These are phyloP conservation scores for Microbotryum lychnidis-dioicae DNA, from an alignment of 1,284 basidiomycete species.

Conservation along the genomic window DNA sequence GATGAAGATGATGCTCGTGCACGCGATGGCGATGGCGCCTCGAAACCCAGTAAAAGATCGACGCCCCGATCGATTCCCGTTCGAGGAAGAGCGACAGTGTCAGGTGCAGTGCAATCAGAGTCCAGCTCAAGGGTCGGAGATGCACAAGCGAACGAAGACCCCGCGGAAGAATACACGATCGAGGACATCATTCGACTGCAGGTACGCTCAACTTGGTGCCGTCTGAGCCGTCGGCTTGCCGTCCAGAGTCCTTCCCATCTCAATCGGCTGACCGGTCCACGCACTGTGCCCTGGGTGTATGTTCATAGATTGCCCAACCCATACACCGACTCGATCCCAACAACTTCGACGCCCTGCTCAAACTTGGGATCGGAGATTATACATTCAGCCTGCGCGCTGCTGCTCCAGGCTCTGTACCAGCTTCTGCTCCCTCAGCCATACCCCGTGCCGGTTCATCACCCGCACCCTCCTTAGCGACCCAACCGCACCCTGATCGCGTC, in stretches of 20 bases:
- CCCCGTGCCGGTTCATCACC: background rate
- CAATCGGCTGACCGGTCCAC: too few species aligned
- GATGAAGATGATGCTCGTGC: conserved; percentile 16
- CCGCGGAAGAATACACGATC: background rate
- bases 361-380: conserved; percentile 43
- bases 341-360: conserved; percentile 36
- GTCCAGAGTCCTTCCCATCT: background rate
- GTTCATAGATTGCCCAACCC: conserved; percentile 17
- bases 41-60: too few species aligned
- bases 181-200: conserved; percentile 20
- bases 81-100: background rate
- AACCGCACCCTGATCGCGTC: conserved; percentile 11
- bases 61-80: background rate
- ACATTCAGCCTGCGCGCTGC: conserved; percentile 34
- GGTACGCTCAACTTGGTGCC: background rate
- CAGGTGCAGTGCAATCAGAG: background rate
- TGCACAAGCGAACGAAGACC: background rate
- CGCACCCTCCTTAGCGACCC: background rate
- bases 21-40: too few species aligned
- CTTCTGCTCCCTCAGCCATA: background rate
- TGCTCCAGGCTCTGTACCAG: background rate
- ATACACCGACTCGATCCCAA: conserved; percentile 11
- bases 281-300: too few species aligned
- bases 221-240: background rate
- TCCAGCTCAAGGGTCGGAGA: background rate